Evolutionary conservation across 1,284 basidiomycete genomes (phyloP), one percentile per base, ranked within the genome.

Genomic region (Trametes polyzona): DNA sequence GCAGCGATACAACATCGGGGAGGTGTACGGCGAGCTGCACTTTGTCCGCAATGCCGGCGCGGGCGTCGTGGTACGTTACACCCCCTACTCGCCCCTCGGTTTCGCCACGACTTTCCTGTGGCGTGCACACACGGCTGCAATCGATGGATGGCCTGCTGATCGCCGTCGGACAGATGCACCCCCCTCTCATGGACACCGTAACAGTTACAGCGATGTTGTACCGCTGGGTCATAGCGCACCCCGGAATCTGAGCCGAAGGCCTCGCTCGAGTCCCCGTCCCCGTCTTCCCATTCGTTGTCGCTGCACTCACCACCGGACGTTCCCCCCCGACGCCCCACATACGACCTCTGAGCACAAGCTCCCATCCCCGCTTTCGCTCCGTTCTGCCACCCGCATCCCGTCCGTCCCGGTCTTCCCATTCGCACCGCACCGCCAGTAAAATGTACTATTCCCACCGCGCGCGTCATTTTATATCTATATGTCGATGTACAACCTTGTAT

Each of bases 111-210:
- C 21, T 59, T 62, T 57, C 53, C 59, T 44, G 47, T 55, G 61
- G 46, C 42, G 57, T 63, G 14, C 21, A 37, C n/a, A n/a, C n/a
- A 41, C 56, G 42, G 46, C 27, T 41, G 39, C 49, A 65, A 53
- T 58, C 62, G 61, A 63, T 63, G 52, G 58, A 59, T 47, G 21
- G 46, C n/a, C 52, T 23, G 26, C 61, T 59, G 54, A 58, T 62
- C 61, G 39, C 57, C 4, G 21, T 56, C 57, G 62, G 61, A 51
- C 69, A 92, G 90, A 89, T 84, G 77, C 90, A 92, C 69, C 90
- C 90, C 53, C 90, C 91, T 59, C 84, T 92, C 73, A 93, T 93
- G 90, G 90, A 93, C 77, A 84, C 83, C 47, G 89, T 93, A 59
- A 87, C 86, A 33, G 84, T 93, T 61, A 90, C 90, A 33, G 83